Evolutionary conservation across 2,329 filamentous ascomycete species (phyloP).

Genomic region (Gliomastix tumulicola): DNA sequence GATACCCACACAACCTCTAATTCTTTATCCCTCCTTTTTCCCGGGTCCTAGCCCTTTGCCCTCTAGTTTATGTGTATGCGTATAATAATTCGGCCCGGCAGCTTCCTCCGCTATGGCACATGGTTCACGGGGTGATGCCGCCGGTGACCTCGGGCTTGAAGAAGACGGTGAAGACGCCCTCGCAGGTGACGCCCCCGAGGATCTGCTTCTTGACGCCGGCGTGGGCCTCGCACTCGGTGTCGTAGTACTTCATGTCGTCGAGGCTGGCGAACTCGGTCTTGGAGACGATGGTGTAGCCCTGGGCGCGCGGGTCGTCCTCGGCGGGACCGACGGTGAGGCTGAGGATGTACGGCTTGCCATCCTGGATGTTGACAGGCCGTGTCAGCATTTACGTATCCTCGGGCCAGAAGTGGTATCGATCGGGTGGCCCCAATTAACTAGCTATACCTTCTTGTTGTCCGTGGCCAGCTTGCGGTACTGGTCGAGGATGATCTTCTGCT

Average conservation of each 20-base stretch:
- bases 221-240: conserved; percentile 42
- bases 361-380: conserved; percentile 44
- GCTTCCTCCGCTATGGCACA: too few relatives aligned
- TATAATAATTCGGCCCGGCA: too few relatives aligned
- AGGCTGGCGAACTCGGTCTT: conserved; percentile 56
- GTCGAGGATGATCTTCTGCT: conserved; percentile 35
- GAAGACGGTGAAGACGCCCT: conserved; percentile 31
- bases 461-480: conserved; percentile 33
- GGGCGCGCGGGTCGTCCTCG: conserved; percentile 49
- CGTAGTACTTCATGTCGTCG: conserved; percentile 67
- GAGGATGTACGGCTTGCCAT: conserved; percentile 65
- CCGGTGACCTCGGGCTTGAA: conserved; percentile 23
- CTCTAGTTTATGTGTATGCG: too few relatives aligned
- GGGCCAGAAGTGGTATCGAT: too few relatives aligned
- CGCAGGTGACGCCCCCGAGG: conserved; percentile 17
- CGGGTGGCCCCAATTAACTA: too few relatives aligned
- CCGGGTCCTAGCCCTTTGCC: too few relatives aligned
- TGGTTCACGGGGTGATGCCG: conserved; percentile 1
- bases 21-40: too few relatives aligned
- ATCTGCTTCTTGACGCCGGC: conserved; percentile 28
- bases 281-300: conserved; percentile 59
- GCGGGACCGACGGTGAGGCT: conserved; percentile 45
- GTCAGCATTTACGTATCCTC: too few relatives aligned
- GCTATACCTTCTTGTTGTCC: conserved; percentile 33
- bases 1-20: too few relatives aligned